Evolutionary conservation across 1,139 yeast species (phyloP), one percentile per base, ranked within the genome.

Genomic region (Saccharomyces hybrid): DNA sequence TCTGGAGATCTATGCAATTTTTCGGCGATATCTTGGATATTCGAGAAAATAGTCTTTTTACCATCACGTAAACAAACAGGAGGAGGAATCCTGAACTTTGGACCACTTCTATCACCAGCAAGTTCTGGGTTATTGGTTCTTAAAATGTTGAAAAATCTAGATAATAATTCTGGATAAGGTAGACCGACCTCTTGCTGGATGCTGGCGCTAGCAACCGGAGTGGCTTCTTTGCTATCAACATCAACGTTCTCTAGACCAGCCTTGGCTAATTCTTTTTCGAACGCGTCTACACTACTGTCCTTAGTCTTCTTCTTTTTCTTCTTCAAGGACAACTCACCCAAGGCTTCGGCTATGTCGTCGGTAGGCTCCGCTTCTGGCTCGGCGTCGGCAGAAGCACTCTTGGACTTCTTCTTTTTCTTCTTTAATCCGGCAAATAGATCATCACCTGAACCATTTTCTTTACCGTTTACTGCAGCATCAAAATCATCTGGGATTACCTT

Each of bases 61-160:
- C 99, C 98, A 77, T 93, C 99, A 78, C 99, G 90, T 74, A 86
- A 88, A 73, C 96, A 93, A 61, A 86, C 79, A 60, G 99, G 99
- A 54, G 98, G 99, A 55, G 99, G 99, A 66, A 93, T 91, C 79
- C 95, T 88, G 77, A 91, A 87, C 75, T 91, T 91, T 55, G 90
- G 83, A 51, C 96, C 95, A 49, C 90, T 79, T 74, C 95, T 84
- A 71, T 93, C 97, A 65, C 98, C 97, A 51, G 98, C 99, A 68
- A 95, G 81, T 72, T 93, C 99, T 57, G 99, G 99, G 76, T 93
- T 95, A 76, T 93, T 91, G 63, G 88, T 86, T 68, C 88, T 89
- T 67, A 95, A 81, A 61, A 91, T 85, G 55, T 78, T 75, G 77
- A 90, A 93, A 71, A 95, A 91, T 71, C 98, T 82, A 55, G 86